Percentiles rank a stretch among this genome's conserved stretches.
Evolutionary conservation across 805 yeast species (phyloP).

Genomic region (Pichia paraexigua): DNA sequence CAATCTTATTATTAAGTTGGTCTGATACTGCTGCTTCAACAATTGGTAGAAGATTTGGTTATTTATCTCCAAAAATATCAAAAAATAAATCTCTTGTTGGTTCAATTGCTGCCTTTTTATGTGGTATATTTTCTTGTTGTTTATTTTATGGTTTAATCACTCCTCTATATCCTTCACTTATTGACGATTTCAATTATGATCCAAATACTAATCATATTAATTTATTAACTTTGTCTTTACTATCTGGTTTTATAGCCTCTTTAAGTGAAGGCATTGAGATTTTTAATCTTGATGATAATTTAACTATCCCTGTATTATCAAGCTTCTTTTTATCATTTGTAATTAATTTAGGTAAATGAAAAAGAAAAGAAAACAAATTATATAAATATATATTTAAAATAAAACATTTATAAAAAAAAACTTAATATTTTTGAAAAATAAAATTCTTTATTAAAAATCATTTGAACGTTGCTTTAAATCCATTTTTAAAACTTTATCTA

Average conservation of each 20-base stretch:
- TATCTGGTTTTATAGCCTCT: slow-evolving; percentile 78
- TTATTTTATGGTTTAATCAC: slow-evolving; percentile 66
- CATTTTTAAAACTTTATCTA: slow-evolving; percentile 53
- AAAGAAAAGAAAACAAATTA: neutral
- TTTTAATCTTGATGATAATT: slow-evolving; percentile 78
- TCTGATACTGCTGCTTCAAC: slow-evolving; percentile 97
- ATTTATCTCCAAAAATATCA: slow-evolving; percentile 70
- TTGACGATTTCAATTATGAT: slow-evolving; percentile 51
- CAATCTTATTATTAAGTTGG: slow-evolving; percentile 84
- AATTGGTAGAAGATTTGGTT: slow-evolving; percentile 79
- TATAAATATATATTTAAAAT: neutral
- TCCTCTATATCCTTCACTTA: slow-evolving; percentile 51
- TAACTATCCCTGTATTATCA: slow-evolving; percentile 87
- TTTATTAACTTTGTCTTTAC: slow-evolving; percentile 43
- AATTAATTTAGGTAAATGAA: slow-evolving; percentile 11
- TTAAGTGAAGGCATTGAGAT: slow-evolving; percentile 78
- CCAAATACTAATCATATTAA: slow-evolving; percentile 50
- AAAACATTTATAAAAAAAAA: neutral
- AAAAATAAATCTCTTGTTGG: slow-evolving; percentile 84
- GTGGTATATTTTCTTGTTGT: slow-evolving; percentile 63
- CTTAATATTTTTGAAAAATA: no score
- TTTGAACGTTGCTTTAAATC: slow-evolving; percentile 25
- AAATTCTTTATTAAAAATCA: no score
- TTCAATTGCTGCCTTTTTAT: slow-evolving; percentile 70
- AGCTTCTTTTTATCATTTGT: slow-evolving; percentile 45